phyloP scores from a whole-genome alignment of 306 rosid genomes.

The Cucurbita maxima region DNA sequence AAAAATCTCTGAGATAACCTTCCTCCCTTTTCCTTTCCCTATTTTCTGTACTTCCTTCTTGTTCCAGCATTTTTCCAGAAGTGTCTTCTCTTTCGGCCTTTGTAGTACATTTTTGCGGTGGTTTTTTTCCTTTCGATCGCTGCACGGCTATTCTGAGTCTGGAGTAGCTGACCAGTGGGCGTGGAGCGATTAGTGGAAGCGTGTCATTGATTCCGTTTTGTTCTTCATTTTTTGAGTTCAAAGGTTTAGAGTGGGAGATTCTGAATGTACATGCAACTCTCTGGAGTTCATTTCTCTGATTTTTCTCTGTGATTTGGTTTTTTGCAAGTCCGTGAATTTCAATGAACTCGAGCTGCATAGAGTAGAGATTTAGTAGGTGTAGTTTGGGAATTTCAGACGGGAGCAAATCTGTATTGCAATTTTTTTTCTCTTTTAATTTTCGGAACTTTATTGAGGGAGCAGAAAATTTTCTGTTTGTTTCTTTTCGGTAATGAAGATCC shows the following conservation, averaged over 20 bases:
- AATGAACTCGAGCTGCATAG: constrained; percentile 19
- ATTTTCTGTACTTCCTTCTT: neutral
- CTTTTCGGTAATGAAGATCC: constrained; percentile 55
- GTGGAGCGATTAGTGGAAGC: neutral
- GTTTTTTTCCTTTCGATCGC: neutral
- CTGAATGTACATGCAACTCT: constrained; percentile 3
- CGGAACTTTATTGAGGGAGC: neutral
- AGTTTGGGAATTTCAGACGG: neutral
- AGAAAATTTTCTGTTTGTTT: neutral
- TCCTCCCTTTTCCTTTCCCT: constrained; percentile 1
- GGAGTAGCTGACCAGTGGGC: neutral
- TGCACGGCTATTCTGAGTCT: neutral
- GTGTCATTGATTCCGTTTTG: neutral
- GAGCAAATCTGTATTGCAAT: neutral
- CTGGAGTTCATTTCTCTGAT: constrained; percentile 5
- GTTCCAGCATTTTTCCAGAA: neutral
- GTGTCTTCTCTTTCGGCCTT: neutral
- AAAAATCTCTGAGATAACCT: constrained; percentile 20
- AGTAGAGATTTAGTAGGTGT: neutral
- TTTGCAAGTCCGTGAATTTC: constrained; percentile 6
- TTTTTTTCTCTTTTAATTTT: neutral
- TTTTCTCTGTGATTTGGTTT: constrained; percentile 1
- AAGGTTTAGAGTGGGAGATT: neutral
- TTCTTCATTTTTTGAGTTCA: neutral
- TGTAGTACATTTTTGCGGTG: constrained; percentile 8